phyloP scores from a whole-genome alignment of 129 eudicot genomes.

The Cynara cardunculus region DNA sequence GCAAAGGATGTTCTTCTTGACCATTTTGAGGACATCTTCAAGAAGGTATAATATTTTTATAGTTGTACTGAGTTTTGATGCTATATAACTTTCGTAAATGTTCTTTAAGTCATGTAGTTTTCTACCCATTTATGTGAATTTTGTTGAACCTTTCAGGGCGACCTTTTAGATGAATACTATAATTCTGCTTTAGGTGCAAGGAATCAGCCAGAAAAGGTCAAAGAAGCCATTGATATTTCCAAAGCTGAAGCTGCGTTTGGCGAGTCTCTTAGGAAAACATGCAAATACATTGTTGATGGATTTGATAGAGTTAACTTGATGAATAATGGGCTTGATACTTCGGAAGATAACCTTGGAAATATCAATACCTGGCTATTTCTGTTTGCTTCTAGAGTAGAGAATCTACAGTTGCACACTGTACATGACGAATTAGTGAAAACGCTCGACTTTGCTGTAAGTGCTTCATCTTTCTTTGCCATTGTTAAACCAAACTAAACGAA shows the following conservation, averaged over 20 bases:
- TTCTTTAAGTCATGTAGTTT: not conserved
- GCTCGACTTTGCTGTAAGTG: conserved; percentile 58
- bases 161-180: conserved; percentile 31
- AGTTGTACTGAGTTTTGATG: not conserved
- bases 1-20: conserved; percentile 48
- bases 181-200: conserved; percentile 32
- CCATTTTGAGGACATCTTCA: conserved; percentile 51
- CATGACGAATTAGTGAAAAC: conserved; percentile 46
- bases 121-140: not conserved
- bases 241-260: conserved; percentile 37
- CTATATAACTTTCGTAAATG: not conserved
- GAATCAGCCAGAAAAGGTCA: conserved; percentile 13
- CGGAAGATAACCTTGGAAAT: conserved; percentile 42
- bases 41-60: conserved; percentile 40
- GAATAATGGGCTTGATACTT: conserved; percentile 29
- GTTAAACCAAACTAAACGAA: not conserved
- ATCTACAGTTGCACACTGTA: conserved; percentile 48
- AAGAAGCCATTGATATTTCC: conserved; percentile 6
- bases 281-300: conserved; percentile 31
- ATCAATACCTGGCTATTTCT: conserved; percentile 45
- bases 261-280: conserved; percentile 40
- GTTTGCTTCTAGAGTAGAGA: conserved; percentile 41
- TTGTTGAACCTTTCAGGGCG: conserved; percentile 48
- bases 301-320: conserved; percentile 34
- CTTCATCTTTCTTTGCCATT: not conserved